Conservation (phyloP, 106 monocot species). For the Dendrobium catenatum region DNA sequence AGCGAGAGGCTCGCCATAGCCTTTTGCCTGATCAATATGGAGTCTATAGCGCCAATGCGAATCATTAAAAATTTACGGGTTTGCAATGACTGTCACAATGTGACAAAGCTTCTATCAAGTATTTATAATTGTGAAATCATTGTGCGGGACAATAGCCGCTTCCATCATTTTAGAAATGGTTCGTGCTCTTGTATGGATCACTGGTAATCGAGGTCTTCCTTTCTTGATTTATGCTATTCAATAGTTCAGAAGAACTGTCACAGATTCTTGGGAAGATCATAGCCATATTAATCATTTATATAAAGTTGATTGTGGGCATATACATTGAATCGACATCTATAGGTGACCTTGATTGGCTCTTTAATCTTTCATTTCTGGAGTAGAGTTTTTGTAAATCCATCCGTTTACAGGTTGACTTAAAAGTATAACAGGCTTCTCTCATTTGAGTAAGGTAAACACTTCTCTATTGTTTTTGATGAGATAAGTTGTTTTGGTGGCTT, state of each 20-base stretch:
- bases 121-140: slow-evolving; percentile 23
- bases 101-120: slow-evolving; percentile 15
- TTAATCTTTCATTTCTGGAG: no score
- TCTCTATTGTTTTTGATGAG: no score
- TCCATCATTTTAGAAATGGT: slow-evolving; percentile 1
- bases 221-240: neutral
- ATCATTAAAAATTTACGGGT: slow-evolving; percentile 34
- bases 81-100: slow-evolving; percentile 27
- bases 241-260: neutral
- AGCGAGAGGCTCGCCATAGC: slow-evolving; percentile 46
- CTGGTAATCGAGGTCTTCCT: neutral
- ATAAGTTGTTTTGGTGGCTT: no score
- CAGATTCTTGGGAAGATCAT: neutral
- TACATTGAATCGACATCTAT: no score
- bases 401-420: no score
- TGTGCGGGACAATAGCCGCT: slow-evolving; percentile 26
- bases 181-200: neutral
- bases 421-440: no score
- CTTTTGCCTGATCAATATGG: slow-evolving; percentile 29
- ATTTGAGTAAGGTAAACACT: no score
- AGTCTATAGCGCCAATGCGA: slow-evolving; percentile 8
- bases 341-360: no score
- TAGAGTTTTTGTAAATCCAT: no score
- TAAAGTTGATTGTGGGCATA: neutral
- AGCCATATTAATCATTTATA: neutral